phyloP scores from a whole-genome alignment of 768 basidiomycete species.

The Macrolepiota dolichaula region DNA sequence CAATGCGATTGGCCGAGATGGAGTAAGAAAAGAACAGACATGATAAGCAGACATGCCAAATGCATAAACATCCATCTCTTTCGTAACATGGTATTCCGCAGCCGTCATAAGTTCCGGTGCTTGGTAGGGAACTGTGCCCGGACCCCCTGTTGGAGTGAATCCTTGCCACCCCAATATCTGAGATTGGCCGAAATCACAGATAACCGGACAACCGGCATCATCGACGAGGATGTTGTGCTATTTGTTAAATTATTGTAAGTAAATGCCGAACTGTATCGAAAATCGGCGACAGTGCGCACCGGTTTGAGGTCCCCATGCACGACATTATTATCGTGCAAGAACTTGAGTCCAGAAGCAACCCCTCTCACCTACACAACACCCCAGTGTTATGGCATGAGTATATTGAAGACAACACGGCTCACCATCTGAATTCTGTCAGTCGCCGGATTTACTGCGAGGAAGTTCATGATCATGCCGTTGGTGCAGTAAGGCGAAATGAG shows the following conservation, averaged over 20 bases:
- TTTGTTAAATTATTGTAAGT: not conserved
- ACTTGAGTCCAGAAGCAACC: not conserved
- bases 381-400: too few relatives aligned
- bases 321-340: not conserved
- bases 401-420: not conserved
- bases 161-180: not conserved
- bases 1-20: not conserved
- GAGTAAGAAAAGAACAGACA: not conserved
- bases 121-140: not conserved
- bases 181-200: not conserved
- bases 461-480: not conserved
- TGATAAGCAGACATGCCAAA: not conserved
- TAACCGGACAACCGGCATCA: not conserved
- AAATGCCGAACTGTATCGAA: too few relatives aligned
- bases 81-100: not conserved
- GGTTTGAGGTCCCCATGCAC: conserved; percentile 10
- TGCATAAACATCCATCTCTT: not conserved
- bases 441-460: not conserved
- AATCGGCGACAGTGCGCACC: too few relatives aligned
- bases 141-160: not conserved
- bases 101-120: not conserved
- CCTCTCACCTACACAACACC: too few relatives aligned
- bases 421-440: not conserved
- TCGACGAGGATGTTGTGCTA: not conserved
- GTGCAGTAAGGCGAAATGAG: not conserved